Evolutionary conservation across 2,329 filamentous ascomycete genomes (phyloP).

Genomic region (Esteya vermicola): DNA sequence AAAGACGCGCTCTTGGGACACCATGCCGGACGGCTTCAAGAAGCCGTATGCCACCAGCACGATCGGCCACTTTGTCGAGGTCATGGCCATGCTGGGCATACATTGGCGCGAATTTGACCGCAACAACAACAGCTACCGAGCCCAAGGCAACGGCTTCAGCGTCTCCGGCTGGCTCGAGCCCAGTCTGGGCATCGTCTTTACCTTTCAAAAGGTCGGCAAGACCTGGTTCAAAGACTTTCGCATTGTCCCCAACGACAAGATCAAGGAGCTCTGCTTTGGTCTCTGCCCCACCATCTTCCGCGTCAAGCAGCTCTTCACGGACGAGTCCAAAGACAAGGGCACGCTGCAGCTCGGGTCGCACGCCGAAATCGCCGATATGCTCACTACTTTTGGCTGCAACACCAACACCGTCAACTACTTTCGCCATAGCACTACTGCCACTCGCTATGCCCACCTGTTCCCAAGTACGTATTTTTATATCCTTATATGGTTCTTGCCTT

Average conservation of each 20-base stretch:
- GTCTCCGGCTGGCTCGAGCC: conserved; percentile 29
- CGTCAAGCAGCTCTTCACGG: conserved; percentile 18
- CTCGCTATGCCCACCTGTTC: conserved; percentile 32
- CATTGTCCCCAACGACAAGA: conserved; percentile 35
- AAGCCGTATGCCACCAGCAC: conserved; percentile 39
- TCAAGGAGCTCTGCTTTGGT: conserved; percentile 43
- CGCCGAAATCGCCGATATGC: conserved; percentile 34
- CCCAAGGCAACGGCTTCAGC: conserved; percentile 40
- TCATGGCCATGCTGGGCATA: conserved; percentile 37
- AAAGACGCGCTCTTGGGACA: conserved; percentile 34
- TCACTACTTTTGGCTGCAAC: conserved; percentile 40
- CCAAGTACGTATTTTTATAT: conserved; percentile 20
- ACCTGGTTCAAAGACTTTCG: conserved; percentile 33
- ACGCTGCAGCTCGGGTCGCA: conserved; percentile 32
- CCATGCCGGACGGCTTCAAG: conserved; percentile 30
- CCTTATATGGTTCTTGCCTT: too few relatives aligned
- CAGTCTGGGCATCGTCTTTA: conserved; percentile 40
- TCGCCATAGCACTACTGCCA: conserved; percentile 16
- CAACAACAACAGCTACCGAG: conserved; percentile 34
- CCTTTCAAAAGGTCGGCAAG: conserved; percentile 34
- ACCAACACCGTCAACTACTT: conserved; percentile 35
- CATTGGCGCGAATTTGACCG: conserved; percentile 46
- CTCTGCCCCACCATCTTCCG: conserved; percentile 39
- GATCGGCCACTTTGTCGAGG: conserved; percentile 41
- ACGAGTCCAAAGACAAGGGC: conserved; percentile 26